phyloP scores from a whole-genome alignment of 2,329 filamentous ascomycete genomes.

The Penicillium paneum region DNA sequence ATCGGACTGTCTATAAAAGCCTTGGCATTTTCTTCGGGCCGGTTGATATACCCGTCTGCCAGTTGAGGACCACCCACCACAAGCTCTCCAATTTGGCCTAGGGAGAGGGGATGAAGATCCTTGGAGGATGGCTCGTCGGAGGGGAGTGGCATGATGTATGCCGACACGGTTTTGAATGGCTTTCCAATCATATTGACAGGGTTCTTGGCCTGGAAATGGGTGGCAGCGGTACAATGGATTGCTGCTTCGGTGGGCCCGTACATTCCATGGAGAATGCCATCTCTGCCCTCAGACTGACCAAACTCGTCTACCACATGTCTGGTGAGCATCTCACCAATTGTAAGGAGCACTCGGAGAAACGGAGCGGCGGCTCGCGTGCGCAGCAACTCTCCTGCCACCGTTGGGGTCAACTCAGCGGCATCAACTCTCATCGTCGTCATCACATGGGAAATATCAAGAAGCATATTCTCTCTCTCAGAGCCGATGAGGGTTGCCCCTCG shows the following conservation, averaged over 20 bases:
- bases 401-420: slow-evolving; percentile 84
- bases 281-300: slow-evolving; percentile 53
- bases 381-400: slow-evolving; percentile 75
- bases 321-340: slow-evolving; percentile 92
- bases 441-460: slow-evolving; percentile 69
- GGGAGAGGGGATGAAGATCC: slow-evolving; percentile 55
- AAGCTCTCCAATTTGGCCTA: slow-evolving; percentile 72
- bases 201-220: slow-evolving; percentile 56
- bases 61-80: slow-evolving; percentile 77
- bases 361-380: slow-evolving; percentile 66
- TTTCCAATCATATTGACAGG: slow-evolving; percentile 69
- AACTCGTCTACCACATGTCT: slow-evolving; percentile 74
- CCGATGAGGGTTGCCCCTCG: slow-evolving; percentile 70
- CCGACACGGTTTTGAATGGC: slow-evolving; percentile 77
- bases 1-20: slow-evolving; percentile 65
- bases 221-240: slow-evolving; percentile 81
- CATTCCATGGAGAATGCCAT: slow-evolving; percentile 81
- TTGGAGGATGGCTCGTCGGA: slow-evolving; percentile 20
- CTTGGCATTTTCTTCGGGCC: slow-evolving; percentile 67
- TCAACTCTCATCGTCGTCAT: slow-evolving; percentile 68
- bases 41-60: slow-evolving; percentile 77
- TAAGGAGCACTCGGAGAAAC: slow-evolving; percentile 67
- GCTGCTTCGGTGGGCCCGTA: slow-evolving; percentile 91
- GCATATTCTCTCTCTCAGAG: slow-evolving; percentile 65
- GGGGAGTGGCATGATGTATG: slow-evolving; percentile 62